Conservation (phyloP, 2,329 filamentous ascomycete species). For the Exophiala viscosa region DNA sequence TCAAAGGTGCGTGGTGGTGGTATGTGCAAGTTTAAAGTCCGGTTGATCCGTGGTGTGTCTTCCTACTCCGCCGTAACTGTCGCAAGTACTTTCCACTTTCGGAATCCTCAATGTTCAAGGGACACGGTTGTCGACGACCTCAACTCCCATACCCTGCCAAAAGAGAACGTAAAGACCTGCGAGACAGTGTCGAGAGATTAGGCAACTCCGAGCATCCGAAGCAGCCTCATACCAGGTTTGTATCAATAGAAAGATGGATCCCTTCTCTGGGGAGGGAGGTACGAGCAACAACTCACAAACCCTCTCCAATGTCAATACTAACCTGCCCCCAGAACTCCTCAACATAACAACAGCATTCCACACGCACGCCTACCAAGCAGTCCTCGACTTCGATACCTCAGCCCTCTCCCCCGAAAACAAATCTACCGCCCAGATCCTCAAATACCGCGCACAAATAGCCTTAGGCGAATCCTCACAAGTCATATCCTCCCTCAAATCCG, state of each 20-base stretch:
- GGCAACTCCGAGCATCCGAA: too few species aligned
- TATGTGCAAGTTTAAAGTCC: too few species aligned
- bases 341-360: constrained; percentile 66
- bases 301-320: constrained; percentile 4
- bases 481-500: constrained; percentile 62
- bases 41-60: too few species aligned
- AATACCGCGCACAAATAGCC: constrained; percentile 78
- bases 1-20: too few species aligned
- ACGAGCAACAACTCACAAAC: constrained; percentile 23
- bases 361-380: constrained; percentile 79
- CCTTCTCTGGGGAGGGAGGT: constrained; percentile 63
- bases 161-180: too few species aligned
- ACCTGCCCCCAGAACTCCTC: constrained; percentile 53
- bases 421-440: constrained; percentile 70
- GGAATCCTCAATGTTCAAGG: too few species aligned
- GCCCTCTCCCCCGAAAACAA: constrained; percentile 75
- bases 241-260: constrained; percentile 61
- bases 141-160: too few species aligned
- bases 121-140: too few species aligned
- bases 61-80: too few species aligned
- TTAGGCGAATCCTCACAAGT: constrained; percentile 74
- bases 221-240: too few species aligned
- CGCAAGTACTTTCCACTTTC: too few species aligned
- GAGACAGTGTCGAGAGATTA: too few species aligned
- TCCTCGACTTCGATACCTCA: constrained; percentile 79